Percentiles rank a stretch among this genome's conserved stretches.
Conservation (phyloP, 331 rosid genomes). For the Acacia pycnantha region DNA sequence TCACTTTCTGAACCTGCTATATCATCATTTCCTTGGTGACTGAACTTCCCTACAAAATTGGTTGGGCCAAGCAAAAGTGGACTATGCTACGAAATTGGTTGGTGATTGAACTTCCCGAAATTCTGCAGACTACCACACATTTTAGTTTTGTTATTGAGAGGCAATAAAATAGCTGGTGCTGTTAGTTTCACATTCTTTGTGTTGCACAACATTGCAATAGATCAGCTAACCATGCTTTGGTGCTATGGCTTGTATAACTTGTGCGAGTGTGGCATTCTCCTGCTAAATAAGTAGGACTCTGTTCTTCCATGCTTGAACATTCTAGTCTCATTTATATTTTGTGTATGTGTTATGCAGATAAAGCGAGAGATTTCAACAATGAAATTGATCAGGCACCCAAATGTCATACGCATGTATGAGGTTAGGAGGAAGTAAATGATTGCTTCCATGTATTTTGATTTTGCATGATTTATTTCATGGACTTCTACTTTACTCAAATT, state of each 20-base stretch:
- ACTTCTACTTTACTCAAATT: neutral
- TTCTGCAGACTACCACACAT: neutral
- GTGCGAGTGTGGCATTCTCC: neutral
- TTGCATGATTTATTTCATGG: constrained; percentile 6
- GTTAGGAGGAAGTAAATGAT: constrained; percentile 38
- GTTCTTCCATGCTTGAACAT: neutral
- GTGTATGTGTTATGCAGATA: constrained; percentile 44
- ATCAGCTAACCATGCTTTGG: neutral
- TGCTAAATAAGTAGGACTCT: neutral
- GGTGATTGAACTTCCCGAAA: neutral
- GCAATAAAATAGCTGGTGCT: neutral
- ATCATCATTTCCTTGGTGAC: neutral
- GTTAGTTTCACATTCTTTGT: neutral
- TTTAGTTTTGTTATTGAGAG: neutral
- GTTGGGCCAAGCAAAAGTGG: neutral
- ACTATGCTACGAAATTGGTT: neutral
- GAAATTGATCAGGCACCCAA: constrained; percentile 76
- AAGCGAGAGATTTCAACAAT: constrained; percentile 78
- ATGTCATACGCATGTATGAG: constrained; percentile 73
- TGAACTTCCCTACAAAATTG: neutral
- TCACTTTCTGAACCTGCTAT: neutral
- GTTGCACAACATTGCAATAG: neutral
- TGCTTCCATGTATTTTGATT: neutral
- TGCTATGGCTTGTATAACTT: neutral
- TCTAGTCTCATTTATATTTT: neutral